Percentiles rank a stretch among this genome's conserved stretches.
phyloP scores from a whole-genome alignment of 2,329 filamentous ascomycete genomes.

The Phialemonium atrogriseum region DNA sequence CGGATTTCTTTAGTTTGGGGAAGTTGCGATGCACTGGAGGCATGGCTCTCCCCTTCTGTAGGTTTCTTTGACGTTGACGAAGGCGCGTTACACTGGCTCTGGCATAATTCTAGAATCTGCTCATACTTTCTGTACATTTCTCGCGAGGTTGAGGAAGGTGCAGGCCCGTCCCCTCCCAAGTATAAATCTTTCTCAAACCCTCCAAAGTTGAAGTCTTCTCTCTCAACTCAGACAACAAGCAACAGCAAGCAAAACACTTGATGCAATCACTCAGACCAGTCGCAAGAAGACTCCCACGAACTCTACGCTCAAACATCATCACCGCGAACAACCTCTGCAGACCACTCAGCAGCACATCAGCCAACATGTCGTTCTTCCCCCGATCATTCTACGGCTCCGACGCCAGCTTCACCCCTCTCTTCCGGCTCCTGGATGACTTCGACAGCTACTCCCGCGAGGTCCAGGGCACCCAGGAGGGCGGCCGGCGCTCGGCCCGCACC shows the following conservation, averaged over 20 bases:
- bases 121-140: constrained; percentile 1
- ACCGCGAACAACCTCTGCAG: constrained; percentile 11
- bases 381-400: constrained; percentile 38
- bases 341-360: constrained; percentile 17
- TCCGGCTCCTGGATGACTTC: constrained; percentile 57
- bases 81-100: too few relatives aligned
- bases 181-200: constrained; percentile 1
- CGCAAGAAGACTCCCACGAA: constrained; percentile 1
- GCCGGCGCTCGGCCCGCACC: constrained; percentile 18
- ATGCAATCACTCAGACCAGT: constrained; percentile 3
- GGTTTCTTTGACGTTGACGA: too few relatives aligned
- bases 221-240: constrained; percentile 2
- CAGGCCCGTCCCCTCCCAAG: neutral
- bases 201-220: neutral
- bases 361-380: constrained; percentile 54
- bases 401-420: constrained; percentile 49
- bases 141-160: neutral
- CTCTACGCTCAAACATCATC: neutral
- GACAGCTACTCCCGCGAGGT: constrained; percentile 44
- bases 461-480: constrained; percentile 10
- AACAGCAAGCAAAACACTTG: neutral
- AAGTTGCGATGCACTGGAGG: too few relatives aligned
- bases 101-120: constrained; percentile 5
- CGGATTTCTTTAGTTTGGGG: too few relatives aligned
- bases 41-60: too few relatives aligned